phyloP scores from a whole-genome alignment of 306 rosid species.

The Gynostemma pentaphyllum region DNA sequence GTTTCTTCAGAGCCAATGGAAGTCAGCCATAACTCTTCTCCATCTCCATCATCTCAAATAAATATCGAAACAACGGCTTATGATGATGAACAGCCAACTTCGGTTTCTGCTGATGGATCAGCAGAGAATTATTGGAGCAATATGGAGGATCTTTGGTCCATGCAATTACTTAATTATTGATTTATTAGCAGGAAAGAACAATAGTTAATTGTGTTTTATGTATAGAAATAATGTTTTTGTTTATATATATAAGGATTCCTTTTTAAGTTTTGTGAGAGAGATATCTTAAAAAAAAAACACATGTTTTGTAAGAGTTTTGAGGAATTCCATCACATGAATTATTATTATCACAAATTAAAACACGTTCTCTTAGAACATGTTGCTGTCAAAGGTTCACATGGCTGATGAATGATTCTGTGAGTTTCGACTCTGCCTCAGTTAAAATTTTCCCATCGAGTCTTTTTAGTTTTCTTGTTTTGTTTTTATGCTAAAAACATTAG shows the following conservation, averaged over 20 bases:
- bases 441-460: too few relatives aligned
- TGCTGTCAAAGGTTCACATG: too few relatives aligned
- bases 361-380: too few relatives aligned
- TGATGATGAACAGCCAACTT: neutral
- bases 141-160: conserved; percentile 93
- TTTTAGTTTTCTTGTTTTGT: too few relatives aligned
- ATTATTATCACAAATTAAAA: too few relatives aligned
- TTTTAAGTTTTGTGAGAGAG: too few relatives aligned
- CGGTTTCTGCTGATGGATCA: conserved; percentile 10
- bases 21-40: neutral
- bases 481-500: too few relatives aligned
- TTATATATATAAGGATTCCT: neutral
- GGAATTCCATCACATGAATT: too few relatives aligned
- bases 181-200: conserved; percentile 12
- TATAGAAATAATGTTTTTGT: neutral
- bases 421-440: too few relatives aligned
- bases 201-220: neutral
- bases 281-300: neutral
- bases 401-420: too few relatives aligned
- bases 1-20: conserved; percentile 2
- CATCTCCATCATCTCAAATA: neutral
- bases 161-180: conserved; percentile 70
- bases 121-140: conserved; percentile 59
- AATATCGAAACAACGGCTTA: neutral
- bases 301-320: neutral